Percentiles rank a stretch among this genome's conserved stretches.
These are phyloP conservation scores for Pyrus bretschneideri DNA, from an alignment of 306 rosid species.

Conservation along the genomic window DNA sequence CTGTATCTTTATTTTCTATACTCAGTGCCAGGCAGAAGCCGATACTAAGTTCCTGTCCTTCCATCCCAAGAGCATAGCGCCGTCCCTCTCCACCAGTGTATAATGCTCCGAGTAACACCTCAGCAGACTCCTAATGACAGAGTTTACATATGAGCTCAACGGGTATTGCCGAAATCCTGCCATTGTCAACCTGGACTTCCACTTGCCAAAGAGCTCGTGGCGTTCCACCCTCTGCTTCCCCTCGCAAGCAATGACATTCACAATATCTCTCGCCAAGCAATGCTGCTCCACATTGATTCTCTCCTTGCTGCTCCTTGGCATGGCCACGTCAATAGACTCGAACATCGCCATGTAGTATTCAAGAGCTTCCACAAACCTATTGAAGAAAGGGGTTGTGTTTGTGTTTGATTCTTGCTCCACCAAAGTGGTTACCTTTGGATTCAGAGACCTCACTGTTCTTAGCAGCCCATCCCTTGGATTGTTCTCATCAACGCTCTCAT, in stretches of 20 bases:
- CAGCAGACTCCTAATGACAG: slow-evolving; percentile 59
- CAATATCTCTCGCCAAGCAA: slow-evolving; percentile 79
- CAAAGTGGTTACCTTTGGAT: slow-evolving; percentile 71
- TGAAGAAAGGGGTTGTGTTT: slow-evolving; percentile 81
- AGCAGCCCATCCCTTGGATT: slow-evolving; percentile 85
- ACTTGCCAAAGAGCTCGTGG: slow-evolving; percentile 88
- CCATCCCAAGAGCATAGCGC: slow-evolving; percentile 95
- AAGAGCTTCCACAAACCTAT: slow-evolving; percentile 69
- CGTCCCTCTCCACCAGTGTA: slow-evolving; percentile 68
- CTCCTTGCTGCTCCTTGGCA: slow-evolving; percentile 61
- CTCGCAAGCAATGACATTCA: slow-evolving; percentile 82
- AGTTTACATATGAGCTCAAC: slow-evolving; percentile 77
- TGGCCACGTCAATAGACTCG: slow-evolving; percentile 79
- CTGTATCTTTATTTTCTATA: slow-evolving; percentile 13
- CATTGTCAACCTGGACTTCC: slow-evolving; percentile 91
- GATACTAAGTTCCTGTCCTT: slow-evolving; percentile 74
- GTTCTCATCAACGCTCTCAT: slow-evolving; percentile 79
- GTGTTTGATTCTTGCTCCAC: slow-evolving; percentile 98
- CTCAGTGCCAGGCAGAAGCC: slow-evolving; percentile 88
- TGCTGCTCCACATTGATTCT: slow-evolving; percentile 86
- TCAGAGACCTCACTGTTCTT: slow-evolving; percentile 70
- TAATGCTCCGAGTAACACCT: slow-evolving; percentile 75
- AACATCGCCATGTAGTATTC: slow-evolving; percentile 87
- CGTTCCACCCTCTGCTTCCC: slow-evolving; percentile 85
- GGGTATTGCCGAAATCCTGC: slow-evolving; percentile 78